Conservation (phyloP, 2,329 filamentous ascomycete genomes). For the Colletotrichum limetticola region DNA sequence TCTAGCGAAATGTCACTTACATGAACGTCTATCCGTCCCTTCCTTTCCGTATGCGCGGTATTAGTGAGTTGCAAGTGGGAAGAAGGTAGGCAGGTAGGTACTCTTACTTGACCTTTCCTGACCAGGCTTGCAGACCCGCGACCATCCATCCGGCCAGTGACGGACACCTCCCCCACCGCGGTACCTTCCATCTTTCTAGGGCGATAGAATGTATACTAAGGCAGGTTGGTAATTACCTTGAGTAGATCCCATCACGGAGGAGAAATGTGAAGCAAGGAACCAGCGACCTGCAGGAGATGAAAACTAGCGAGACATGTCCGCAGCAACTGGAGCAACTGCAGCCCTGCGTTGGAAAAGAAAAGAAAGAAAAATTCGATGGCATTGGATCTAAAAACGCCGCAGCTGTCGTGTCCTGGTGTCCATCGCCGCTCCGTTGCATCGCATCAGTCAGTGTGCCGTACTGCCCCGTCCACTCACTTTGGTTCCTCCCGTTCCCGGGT, state of each 20-base stretch:
- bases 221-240: not conserved
- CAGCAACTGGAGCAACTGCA: constrained; percentile 13
- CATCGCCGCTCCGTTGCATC: not conserved
- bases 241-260: not conserved
- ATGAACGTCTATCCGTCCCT: not conserved
- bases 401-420: not conserved
- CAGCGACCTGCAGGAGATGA: constrained; percentile 13
- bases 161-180: not conserved
- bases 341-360: constrained; percentile 14
- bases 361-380: not conserved
- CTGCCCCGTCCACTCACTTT: constrained; percentile 4
- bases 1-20: not conserved
- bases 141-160: not conserved
- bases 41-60: not conserved
- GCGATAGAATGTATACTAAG: constrained; percentile 8
- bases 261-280: constrained; percentile 15
- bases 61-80: not conserved
- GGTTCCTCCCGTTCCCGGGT: not conserved
- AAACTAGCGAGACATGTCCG: constrained; percentile 17
- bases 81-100: not conserved
- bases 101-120: not conserved
- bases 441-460: not conserved
- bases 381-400: not conserved
- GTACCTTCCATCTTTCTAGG: not conserved
- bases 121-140: not conserved